Base-by-base conservation (phyloP, 2,329 filamentous ascomycete genomes). In the Endocalyx cinctus region DNA sequence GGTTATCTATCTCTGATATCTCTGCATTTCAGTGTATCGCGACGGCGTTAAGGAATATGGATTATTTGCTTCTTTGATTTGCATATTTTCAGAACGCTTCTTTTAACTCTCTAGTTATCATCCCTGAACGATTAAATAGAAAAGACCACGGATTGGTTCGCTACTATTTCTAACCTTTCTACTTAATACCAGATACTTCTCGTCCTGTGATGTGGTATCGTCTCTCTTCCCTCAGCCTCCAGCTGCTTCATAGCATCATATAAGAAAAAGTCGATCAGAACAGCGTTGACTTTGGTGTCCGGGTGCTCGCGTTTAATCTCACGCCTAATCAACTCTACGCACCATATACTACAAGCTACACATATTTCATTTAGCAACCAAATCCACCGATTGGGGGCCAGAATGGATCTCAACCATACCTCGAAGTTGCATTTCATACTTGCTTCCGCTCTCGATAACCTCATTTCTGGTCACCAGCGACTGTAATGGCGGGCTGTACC, bases 231-330 rank as follows among this genome's bases (percentile, higher is more conserved):
- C 45, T 68, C 58, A 1, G 64, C 67, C 59, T 97, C 90, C 55
- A 84, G 60, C 53, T 87, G 83, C 59, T 97, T 98, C 64, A 92
- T 88, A 13, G 84, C 79, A 63, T 98, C 92, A 56, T 98, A 98
- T 35, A 98, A 67, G 60, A 96, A 95, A 63, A 97, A 98, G 60
- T 98, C 92, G 43, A 98, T 92, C 49, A 98, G 61, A 25, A 97
- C 87, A 17, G 92, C 89, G 56, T 98, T 98, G 47, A 82, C 62
- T 33, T 76, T 69, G 1, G 80, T 72, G 8, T 82, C 79, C 1
- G 88, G 85, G 50, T 96, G 79, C 11, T 77, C 61, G 28, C 70
- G 74, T 36, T 81, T 53, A 31, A 98, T 97, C 57, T 96, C 86
- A 20, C 83, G 74, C 33, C 80, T 72, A 43, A 98, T 83, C 43